Evolutionary conservation across 2,329 filamentous ascomycete genomes (phyloP).

Genomic region (Ceratocystis ficicola): DNA sequence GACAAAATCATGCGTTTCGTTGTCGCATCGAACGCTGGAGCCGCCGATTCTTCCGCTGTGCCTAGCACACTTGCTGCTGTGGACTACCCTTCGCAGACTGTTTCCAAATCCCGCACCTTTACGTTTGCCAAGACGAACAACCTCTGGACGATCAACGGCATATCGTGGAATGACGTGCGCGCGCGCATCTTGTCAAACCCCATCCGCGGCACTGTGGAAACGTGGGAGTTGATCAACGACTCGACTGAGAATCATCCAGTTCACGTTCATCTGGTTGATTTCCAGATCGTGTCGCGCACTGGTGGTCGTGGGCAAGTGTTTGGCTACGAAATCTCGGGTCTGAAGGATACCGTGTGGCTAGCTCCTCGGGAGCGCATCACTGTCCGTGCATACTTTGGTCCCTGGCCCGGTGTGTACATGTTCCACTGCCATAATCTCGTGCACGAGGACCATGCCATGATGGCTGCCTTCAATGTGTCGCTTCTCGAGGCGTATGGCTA

Average conservation of each 20-base stretch:
- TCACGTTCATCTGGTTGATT: slow-evolving; percentile 49
- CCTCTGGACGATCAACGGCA: slow-evolving; percentile 42
- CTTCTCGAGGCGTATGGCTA: slow-evolving; percentile 32
- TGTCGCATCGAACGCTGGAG: slow-evolving; percentile 31
- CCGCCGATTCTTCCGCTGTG: slow-evolving; percentile 30
- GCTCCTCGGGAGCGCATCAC: slow-evolving; percentile 38
- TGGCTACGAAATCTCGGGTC: slow-evolving; percentile 42
- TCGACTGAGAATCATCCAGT: slow-evolving; percentile 41
- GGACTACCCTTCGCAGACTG: slow-evolving; percentile 30
- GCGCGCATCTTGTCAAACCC: slow-evolving; percentile 40
- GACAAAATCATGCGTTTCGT: slow-evolving; percentile 42
- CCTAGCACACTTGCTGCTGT: slow-evolving; percentile 31
- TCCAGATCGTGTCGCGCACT: slow-evolving; percentile 40
- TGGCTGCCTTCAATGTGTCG: slow-evolving; percentile 37
- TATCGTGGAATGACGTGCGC: slow-evolving; percentile 35
- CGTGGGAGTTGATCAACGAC: slow-evolving; percentile 40
- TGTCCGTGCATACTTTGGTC: slow-evolving; percentile 40
- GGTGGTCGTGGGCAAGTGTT: slow-evolving; percentile 34
- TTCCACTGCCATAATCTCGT: slow-evolving; percentile 39
- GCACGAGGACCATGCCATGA: slow-evolving; percentile 38
- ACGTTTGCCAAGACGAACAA: slow-evolving; percentile 35
- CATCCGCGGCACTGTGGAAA: slow-evolving; percentile 36
- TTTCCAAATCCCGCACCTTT: slow-evolving; percentile 35
- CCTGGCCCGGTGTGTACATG: slow-evolving; percentile 42
- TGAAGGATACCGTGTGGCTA: slow-evolving; percentile 48